Percentiles rank a stretch among this genome's conserved stretches.
Evolutionary conservation across 768 basidiomycete genomes (phyloP).

Genomic region (Boletus sp.): DNA sequence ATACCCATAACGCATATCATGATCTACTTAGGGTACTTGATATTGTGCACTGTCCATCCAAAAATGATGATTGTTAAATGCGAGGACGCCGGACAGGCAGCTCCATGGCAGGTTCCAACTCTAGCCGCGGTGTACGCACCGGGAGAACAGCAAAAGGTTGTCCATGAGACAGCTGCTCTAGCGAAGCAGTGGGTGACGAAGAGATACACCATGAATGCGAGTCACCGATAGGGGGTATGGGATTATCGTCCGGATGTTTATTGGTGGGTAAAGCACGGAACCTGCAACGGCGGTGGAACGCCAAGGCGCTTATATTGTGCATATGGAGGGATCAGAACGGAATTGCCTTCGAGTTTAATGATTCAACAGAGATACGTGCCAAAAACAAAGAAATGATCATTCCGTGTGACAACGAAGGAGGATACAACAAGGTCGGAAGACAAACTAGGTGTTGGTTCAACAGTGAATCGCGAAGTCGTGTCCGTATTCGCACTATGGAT

Average conservation of each 20-base stretch:
- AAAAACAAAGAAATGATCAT: slow-evolving; percentile 25
- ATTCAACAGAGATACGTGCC: slow-evolving; percentile 29
- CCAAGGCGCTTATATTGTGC: not conserved
- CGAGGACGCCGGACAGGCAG: slow-evolving; percentile 15
- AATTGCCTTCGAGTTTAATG: slow-evolving; percentile 27
- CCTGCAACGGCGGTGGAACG: not conserved
- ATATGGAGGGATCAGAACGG: too few relatives aligned
- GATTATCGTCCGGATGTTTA: not conserved
- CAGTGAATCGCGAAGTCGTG: not conserved
- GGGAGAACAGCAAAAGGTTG: slow-evolving; percentile 21
- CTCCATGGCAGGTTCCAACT: slow-evolving; percentile 34
- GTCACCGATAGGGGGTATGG: not conserved
- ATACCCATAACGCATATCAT: not conserved
- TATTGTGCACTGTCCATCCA: not conserved
- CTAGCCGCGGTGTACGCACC: slow-evolving; percentile 32
- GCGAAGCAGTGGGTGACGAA: not conserved
- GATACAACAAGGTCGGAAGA: slow-evolving; percentile 13
- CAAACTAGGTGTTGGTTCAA: not conserved
- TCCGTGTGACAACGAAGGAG: slow-evolving; percentile 19
- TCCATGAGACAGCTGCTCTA: not conserved
- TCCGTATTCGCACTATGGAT: not conserved
- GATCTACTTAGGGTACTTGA: too few relatives aligned
- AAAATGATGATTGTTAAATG: not conserved
- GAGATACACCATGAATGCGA: not conserved
- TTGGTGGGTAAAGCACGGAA: not conserved